These are phyloP conservation scores for Chlorella variabilis DNA, from an alignment of 163 green algal species.

Conservation along the genomic window DNA sequence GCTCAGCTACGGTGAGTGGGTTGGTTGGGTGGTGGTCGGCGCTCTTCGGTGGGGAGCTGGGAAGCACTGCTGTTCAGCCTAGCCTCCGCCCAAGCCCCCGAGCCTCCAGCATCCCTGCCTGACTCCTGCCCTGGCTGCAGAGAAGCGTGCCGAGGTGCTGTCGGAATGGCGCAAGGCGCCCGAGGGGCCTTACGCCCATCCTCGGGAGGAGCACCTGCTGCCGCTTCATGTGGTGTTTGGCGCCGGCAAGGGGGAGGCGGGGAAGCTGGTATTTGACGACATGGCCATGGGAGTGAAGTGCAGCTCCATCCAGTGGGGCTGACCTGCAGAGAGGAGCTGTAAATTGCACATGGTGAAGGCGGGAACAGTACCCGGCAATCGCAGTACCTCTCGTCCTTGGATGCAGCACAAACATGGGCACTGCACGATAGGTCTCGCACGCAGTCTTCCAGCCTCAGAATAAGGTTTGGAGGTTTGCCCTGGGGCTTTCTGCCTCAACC, in stretches of 20 bases:
- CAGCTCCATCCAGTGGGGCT: conserved; percentile 10
- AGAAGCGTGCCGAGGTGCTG: conserved; percentile 14
- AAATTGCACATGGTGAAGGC: too few species aligned
- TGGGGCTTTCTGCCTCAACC: too few species aligned
- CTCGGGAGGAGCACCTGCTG: conserved; percentile 60
- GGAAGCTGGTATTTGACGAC: conserved; percentile 3
- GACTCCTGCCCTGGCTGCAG: background rate
- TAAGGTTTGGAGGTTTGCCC: too few species aligned
- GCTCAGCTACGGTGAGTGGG: conserved; percentile 18
- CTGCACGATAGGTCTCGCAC: too few species aligned
- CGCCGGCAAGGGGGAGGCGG: conserved; percentile 1
- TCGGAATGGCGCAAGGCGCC: conserved; percentile 13
- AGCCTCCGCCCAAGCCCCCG: too few species aligned
- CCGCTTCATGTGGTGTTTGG: conserved; percentile 47
- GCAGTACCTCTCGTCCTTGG: too few species aligned
- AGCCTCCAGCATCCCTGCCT: background rate
- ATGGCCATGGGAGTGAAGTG: conserved; percentile 13
- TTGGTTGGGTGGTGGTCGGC: background rate
- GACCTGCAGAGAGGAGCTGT: background rate
- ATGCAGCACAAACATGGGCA: too few species aligned
- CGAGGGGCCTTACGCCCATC: conserved; percentile 41
- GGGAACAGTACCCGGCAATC: too few species aligned
- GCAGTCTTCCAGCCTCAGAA: too few species aligned
- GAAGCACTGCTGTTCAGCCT: too few species aligned
- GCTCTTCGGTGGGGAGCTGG: background rate